phyloP scores from a whole-genome alignment of 495 filamentous ascomycete species.

The Daldinia concentrica region DNA sequence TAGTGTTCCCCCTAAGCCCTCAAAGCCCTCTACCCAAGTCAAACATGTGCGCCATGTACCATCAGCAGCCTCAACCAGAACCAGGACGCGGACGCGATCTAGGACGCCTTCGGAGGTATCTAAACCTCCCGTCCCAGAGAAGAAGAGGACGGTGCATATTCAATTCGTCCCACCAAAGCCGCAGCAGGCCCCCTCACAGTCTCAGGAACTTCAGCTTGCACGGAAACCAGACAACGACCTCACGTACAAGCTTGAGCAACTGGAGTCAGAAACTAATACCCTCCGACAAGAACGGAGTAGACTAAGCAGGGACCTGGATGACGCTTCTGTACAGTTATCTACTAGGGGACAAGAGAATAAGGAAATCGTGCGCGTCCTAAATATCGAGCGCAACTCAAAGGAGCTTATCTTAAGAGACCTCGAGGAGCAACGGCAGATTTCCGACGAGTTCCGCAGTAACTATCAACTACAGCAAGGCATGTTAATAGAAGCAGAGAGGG shows the following conservation, averaged over 20 bases:
- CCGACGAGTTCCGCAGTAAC: slow-evolving; percentile 56
- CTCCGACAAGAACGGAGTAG: slow-evolving; percentile 49
- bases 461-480: slow-evolving; percentile 50
- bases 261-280: slow-evolving; percentile 52
- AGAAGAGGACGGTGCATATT: slow-evolving; percentile 49
- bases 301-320: slow-evolving; percentile 48
- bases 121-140: slow-evolving; percentile 43
- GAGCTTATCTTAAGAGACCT: slow-evolving; percentile 49
- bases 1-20: slow-evolving; percentile 45
- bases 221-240: slow-evolving; percentile 47
- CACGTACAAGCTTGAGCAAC: slow-evolving; percentile 51
- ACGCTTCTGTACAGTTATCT: slow-evolving; percentile 43
- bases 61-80: slow-evolving; percentile 25
- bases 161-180: slow-evolving; percentile 42
- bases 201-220: slow-evolving; percentile 43
- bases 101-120: slow-evolving; percentile 43
- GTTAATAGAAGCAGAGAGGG: slow-evolving; percentile 54
- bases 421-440: slow-evolving; percentile 52
- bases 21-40: slow-evolving; percentile 40
- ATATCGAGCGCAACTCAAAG: slow-evolving; percentile 44
- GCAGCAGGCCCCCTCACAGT: slow-evolving; percentile 13
- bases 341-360: slow-evolving; percentile 40
- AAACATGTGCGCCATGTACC: slow-evolving; percentile 48
- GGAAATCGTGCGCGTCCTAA: slow-evolving; percentile 39
- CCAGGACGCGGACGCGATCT: slow-evolving; percentile 47